Base-by-base conservation (phyloP, 495 filamentous ascomycete species). In the Neurospora sp. region DNA sequence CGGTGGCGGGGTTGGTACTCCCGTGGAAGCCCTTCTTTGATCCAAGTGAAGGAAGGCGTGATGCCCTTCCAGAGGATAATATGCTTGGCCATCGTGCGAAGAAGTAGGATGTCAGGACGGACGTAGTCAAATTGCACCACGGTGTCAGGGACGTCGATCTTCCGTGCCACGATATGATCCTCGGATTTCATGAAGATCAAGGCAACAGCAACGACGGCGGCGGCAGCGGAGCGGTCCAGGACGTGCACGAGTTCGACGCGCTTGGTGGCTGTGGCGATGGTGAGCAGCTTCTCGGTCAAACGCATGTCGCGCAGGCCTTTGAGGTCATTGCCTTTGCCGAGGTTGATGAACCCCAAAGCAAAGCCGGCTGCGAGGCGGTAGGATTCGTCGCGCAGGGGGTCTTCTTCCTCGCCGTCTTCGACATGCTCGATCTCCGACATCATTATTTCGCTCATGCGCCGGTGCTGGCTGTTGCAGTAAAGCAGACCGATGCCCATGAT, bases 371-470 rank as follows among this genome's bases (percentile, higher is more conserved):
- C 94, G 53, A 98, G 87, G 68, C 96, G 89, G 80, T 99, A 98
- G 39, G 94, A 92, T 84, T 99, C 96, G 76, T 96, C 94, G 35
- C 96, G 90, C 18, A 98, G 81, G n/a, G 88, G 89, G 73, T 98
- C 94, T 42, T 89, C 85, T 12, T 88, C 86, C 18, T 85, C 82
- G 68, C 93, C 92, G 16, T 87, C 80, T 44, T 93, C 93, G 45
- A 92, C 85, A 69, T 93, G 91, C 75, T 98, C 94, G 68, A 99
- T 96, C 80, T 99, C 96, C 0, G 94, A 97, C 45, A 98, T 87
- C 93, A 98, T 97, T 41, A 98, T 92, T 80, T 99, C 96, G 77
- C 93, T 97, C 96, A 99, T 99, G 69, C 96, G 89, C 8, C 96
- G 92, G 83, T 99, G 96, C 75, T 98, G 96, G 31, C 94, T 97